Conservation (phyloP, 371 early-diverging fungal species). For the Thermomucor indicae-seudaticae region DNA sequence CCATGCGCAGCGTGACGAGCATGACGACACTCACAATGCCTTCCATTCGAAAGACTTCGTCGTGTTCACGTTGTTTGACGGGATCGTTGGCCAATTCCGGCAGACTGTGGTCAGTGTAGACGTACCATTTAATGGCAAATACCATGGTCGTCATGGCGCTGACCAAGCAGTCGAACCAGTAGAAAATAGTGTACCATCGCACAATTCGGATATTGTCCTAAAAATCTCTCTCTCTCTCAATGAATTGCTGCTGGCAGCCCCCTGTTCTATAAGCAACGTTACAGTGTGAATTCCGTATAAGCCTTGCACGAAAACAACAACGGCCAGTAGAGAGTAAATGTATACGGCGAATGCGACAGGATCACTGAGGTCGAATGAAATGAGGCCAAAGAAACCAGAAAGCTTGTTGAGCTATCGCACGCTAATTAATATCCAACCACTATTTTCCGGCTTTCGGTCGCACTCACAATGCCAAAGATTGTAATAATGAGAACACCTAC, state of each 20-base stretch:
- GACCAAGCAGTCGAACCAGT: slow-evolving; percentile 39
- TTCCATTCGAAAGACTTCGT: slow-evolving; percentile 25
- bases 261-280: background rate
- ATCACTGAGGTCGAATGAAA: slow-evolving; percentile 31
- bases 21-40: slow-evolving; percentile 39
- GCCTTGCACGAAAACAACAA: slow-evolving; percentile 27
- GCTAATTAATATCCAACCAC: background rate
- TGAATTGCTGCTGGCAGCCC: background rate
- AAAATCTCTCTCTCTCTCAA: background rate
- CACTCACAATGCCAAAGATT: slow-evolving; percentile 41
- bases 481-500: slow-evolving; percentile 35
- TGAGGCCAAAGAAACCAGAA: slow-evolving; percentile 40
- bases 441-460: background rate
- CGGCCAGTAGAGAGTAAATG: slow-evolving; percentile 26
- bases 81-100: slow-evolving; percentile 30
- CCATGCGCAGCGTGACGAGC: slow-evolving; percentile 22
- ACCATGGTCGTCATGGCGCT: slow-evolving; percentile 25
- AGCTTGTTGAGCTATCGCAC: slow-evolving; percentile 32
- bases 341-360: slow-evolving; percentile 21
- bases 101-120: slow-evolving; percentile 43
- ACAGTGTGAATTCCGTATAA: slow-evolving; percentile 37
- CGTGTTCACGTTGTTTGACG: slow-evolving; percentile 17
- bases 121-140: slow-evolving; percentile 40
- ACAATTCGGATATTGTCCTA: slow-evolving; percentile 25
- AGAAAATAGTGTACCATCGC: slow-evolving; percentile 35